Evolutionary conservation across 208 protist genomes (phyloP), one percentile per base, ranked within the genome.

Genomic region (Porcisia deanei): DNA sequence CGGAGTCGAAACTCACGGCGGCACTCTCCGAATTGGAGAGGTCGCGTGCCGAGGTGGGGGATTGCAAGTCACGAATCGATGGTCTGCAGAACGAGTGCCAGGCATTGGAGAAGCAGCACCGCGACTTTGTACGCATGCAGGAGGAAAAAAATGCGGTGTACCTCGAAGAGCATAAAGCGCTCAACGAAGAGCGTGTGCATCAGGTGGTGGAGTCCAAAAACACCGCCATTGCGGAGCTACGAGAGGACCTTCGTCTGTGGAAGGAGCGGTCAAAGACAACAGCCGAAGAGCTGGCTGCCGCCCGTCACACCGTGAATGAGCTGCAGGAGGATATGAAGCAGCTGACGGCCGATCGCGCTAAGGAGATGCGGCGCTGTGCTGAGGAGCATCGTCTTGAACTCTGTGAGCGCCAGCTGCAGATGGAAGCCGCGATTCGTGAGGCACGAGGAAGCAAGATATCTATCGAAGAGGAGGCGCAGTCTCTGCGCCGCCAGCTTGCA

Each of bases 381-480:
- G 89, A 97, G 76, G 88, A 97, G 75, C 88, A 97, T 79, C 89
- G 85, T 43, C 78, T 97, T 45, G 86, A 82, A 2, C 57, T 95
- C 45, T 88, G 81, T 63, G 91, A 93, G 76, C 85, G 85, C 69
- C 79, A 95, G 68, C 77, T 94, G 52, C 82, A 92, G 74, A 75
- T 92, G 53, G 91, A 94, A 54, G 65, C 84, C 18, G 84, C 88
- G 14, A 71, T 97, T 22, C 84, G 88, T 8, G 93, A 95, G 76
- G 86, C 91, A 3, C 86, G 85, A 30, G 89, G 88, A 10, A 87
- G 87, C 49, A 80, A 82, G 67, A 55, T 84, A 18, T 86, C 81
- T 30, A 73, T 93, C n/a, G 85, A 94, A 55, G 91, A 96, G 71
- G 91, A 97, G 75, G 89, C 80, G 22, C 84, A 84, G n/a, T 88